phyloP scores from a whole-genome alignment of 208 protist species.

The Crithidia sp. region DNA sequence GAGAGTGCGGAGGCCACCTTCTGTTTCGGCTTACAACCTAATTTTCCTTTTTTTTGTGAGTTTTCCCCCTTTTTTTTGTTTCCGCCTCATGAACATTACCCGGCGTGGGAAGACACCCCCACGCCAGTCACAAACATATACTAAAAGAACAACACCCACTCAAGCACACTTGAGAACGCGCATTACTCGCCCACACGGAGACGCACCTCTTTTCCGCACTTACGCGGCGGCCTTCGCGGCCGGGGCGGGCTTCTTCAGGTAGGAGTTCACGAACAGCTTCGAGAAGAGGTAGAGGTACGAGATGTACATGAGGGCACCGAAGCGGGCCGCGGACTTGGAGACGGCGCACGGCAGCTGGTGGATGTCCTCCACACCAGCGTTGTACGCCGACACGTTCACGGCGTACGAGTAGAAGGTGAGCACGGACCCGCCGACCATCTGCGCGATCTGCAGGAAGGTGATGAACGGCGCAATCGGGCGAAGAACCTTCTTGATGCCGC shows the following conservation, averaged over 20 bases:
- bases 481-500: conserved; percentile 63
- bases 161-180: too few relatives aligned
- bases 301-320: conserved; percentile 90
- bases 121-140: too few relatives aligned
- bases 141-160: too few relatives aligned
- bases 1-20: background rate
- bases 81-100: background rate
- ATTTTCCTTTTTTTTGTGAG: background rate
- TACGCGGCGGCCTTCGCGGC: conserved; percentile 34
- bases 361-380: conserved; percentile 44
- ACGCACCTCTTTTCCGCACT: background rate
- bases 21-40: background rate
- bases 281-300: conserved; percentile 92
- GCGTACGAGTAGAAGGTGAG: conserved; percentile 59
- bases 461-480: conserved; percentile 84
- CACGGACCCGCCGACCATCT: conserved; percentile 87
- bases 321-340: conserved; percentile 42
- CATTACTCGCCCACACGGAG: too few relatives aligned
- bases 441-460: conserved; percentile 87
- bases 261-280: conserved; percentile 84
- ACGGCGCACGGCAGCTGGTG: conserved; percentile 59
- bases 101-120: too few relatives aligned
- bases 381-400: conserved; percentile 45
- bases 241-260: conserved; percentile 47
- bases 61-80: background rate